phyloP scores from a whole-genome alignment of 148 eudicot species.

The Rhododendron griersonianum region DNA sequence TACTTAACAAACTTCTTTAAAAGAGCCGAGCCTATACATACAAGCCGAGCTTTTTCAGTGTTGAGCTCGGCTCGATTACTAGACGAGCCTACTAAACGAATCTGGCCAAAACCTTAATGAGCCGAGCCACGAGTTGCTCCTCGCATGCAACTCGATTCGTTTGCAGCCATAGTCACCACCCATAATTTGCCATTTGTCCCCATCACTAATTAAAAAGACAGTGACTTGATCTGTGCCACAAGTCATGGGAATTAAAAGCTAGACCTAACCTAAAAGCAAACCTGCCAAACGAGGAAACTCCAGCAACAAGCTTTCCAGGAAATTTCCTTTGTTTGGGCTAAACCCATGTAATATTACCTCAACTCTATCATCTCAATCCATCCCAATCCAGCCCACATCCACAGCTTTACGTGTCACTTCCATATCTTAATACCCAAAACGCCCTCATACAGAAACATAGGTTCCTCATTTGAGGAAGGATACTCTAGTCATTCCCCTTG shows the following conservation, averaged over 20 bases:
- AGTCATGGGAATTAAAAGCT: not conserved
- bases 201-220: not conserved
- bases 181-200: not conserved
- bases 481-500: not conserved
- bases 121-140: too few relatives aligned
- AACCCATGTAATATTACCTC: slow-evolving; percentile 3
- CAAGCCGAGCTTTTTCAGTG: too few relatives aligned
- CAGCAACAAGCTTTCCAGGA: not conserved
- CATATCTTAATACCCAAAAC: not conserved
- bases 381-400: not conserved
- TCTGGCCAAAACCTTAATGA: too few relatives aligned
- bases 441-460: not conserved
- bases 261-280: not conserved
- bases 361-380: not conserved
- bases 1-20: too few relatives aligned
- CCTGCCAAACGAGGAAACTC: not conserved
- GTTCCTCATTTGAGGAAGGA: not conserved
- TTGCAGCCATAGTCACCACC: not conserved
- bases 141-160: too few relatives aligned
- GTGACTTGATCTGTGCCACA: not conserved
- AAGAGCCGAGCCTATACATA: too few relatives aligned
- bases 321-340: slow-evolving; percentile 6
- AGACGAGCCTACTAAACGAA: too few relatives aligned
- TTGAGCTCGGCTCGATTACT: too few relatives aligned
- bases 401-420: not conserved